Evolutionary conservation across 2,329 filamentous ascomycete genomes (phyloP).

Genomic region (Pseudocercospora fijiensis): DNA sequence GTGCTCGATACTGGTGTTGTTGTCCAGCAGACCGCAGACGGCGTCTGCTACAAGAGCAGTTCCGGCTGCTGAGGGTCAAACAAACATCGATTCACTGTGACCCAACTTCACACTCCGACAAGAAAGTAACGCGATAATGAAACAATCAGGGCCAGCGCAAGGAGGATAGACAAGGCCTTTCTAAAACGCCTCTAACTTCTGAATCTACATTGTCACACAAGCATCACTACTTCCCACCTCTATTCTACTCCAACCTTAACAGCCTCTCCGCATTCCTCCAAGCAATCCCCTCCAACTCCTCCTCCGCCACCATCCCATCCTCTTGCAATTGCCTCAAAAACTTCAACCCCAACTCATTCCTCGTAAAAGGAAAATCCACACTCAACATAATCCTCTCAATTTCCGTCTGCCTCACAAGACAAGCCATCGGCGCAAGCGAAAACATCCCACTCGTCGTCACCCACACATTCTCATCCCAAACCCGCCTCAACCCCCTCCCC

Average conservation of each 20-base stretch:
- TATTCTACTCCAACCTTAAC: constrained; percentile 10
- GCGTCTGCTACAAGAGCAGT: no score
- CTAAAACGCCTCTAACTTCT: no score
- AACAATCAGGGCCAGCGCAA: no score
- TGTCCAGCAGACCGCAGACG: no score
- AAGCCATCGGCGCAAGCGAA: constrained; percentile 49
- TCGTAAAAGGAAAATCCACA: constrained; percentile 16
- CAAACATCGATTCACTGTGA: no score
- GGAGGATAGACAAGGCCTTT: no score
- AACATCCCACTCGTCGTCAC: constrained; percentile 58
- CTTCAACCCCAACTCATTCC: constrained; percentile 12
- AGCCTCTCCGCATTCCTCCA: constrained; percentile 17
- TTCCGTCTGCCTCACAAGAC: constrained; percentile 13
- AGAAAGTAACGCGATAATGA: no score
- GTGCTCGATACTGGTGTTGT: no score
- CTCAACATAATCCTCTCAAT: constrained; percentile 18
- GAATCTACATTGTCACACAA: no score
- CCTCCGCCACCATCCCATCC: constrained; percentile 14
- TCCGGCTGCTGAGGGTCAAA: no score
- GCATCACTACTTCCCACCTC: neutral
- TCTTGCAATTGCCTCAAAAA: constrained; percentile 12
- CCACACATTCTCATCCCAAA: constrained; percentile 54
- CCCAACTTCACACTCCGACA: no score
- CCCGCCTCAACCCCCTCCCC: constrained; percentile 39
- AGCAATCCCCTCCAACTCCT: constrained; percentile 18